Evolutionary conservation across 805 yeast genomes (phyloP), one percentile per base, ranked within the genome.

Genomic region (Torulaspora quercuum): DNA sequence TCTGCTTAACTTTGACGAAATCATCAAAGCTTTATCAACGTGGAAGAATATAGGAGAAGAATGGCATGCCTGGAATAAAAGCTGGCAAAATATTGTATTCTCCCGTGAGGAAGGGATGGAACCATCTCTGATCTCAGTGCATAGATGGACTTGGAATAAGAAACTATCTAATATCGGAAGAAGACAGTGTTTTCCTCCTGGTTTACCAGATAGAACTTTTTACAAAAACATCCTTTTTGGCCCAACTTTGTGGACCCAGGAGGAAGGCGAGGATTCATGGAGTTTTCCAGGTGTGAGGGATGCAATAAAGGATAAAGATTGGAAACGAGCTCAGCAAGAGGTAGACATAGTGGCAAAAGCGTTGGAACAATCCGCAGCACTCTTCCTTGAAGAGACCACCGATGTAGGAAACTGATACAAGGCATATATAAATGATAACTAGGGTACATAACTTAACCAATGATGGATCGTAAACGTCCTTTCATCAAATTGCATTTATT

Each of bases 81-180:
- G 80, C 6, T 89, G 96, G 96, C 56, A 61, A 14, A 72, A 73
- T 20, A 62, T 75, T 13, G 73, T 74, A 3, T 48, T 61, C 23
- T 57, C 60, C 9, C 68, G 70, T 20, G 73, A 69, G 32, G 65
- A 72, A 4, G 89, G 82, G 2, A 52, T 77, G 3, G 95, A 89
- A 55, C 88, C 95, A 1, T 75, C 87, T 1, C 55, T 82, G 38
- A 63, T 85, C 25, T 72, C 89, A 0, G 77, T 80, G 29, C 78
- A 75, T 45, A 69, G 97, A 50, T 76, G 85, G 81, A 76, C 76
- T 39, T 83, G 92, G 85, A 89, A 89, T 59, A 70, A 76, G n/a
- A 76, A 76, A 42, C 60, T 86, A 50, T 59, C 75, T 3, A 57
- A 63, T 10, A 67, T 84, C 39, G 81, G 79, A 44, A 73, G 72